Evolutionary conservation across 306 rosid genomes (phyloP).

Genomic region (Lagenaria siceraria): DNA sequence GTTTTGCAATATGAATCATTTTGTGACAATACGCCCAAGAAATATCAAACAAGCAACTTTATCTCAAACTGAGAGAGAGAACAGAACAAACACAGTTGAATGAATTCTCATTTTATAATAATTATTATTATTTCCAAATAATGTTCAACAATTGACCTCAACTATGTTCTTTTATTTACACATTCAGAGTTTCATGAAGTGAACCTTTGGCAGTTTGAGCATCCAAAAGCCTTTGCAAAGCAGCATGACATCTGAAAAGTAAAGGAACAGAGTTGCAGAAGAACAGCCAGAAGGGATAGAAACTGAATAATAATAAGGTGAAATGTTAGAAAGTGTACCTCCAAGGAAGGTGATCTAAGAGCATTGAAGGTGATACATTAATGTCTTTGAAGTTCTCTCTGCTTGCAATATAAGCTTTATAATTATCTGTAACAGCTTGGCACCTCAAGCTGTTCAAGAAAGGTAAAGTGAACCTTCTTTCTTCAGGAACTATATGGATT

Average conservation of each 20-base stretch:
- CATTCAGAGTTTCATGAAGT: constrained; percentile 14
- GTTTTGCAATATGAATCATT: not conserved
- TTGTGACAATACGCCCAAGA: not conserved
- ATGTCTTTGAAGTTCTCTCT: constrained; percentile 76
- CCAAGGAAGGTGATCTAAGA: constrained; percentile 99
- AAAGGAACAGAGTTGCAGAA: constrained; percentile 9
- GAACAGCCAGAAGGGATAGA: not conserved
- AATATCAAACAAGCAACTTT: not conserved
- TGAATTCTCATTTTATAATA: not conserved
- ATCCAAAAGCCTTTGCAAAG: constrained; percentile 38
- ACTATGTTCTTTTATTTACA: constrained; percentile 5
- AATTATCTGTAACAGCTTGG: constrained; percentile 20
- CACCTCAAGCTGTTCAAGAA: constrained; percentile 21
- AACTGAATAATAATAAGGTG: not conserved
- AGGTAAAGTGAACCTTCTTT: constrained; percentile 19
- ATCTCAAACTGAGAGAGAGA: not conserved
- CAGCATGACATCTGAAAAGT: constrained; percentile 47
- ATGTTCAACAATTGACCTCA: not conserved
- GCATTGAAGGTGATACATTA: constrained; percentile 76
- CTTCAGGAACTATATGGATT: constrained; percentile 53
- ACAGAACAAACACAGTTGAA: not conserved
- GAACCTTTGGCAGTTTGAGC: constrained; percentile 19
- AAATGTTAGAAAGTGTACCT: constrained; percentile 39
- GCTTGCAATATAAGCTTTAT: constrained; percentile 57
- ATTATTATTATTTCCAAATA: not conserved